A percentile compares a stretch with the other conserved stretches of the same genome.
Conservation (phyloP, 202 grass and related monocot genomes). For the Carex sylvatica region DNA sequence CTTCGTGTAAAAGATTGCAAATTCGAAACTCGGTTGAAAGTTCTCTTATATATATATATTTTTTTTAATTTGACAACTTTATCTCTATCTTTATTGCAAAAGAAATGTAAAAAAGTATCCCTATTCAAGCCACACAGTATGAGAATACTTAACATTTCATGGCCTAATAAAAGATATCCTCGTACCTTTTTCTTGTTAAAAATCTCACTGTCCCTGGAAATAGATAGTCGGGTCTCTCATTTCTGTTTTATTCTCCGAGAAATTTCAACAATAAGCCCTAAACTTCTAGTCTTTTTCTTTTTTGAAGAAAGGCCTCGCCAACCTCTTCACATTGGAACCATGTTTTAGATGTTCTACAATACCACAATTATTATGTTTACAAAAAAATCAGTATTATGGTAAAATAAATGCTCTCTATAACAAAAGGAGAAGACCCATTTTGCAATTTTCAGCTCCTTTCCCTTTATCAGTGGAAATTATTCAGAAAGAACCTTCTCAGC, state of each 20-base stretch:
- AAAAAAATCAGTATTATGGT: conserved; percentile 1
- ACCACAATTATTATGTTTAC: not conserved
- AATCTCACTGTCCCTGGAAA: not conserved
- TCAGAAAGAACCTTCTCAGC: not conserved
- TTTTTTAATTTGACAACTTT: too few relatives aligned
- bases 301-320: not conserved
- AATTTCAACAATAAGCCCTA: not conserved
- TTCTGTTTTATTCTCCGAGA: not conserved
- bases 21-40: too few relatives aligned
- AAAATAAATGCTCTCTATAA: not conserved
- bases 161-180: not conserved
- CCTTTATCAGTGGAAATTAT: conserved; percentile 4
- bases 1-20: too few relatives aligned
- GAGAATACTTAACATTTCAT: not conserved
- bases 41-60: too few relatives aligned
- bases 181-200: not conserved
- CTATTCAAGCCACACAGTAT: not conserved
- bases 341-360: not conserved
- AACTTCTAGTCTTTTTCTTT: not conserved
- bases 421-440: not conserved
- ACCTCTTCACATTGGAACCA: not conserved
- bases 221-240: not conserved
- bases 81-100: too few relatives aligned
- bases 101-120: not conserved
- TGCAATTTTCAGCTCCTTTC: not conserved